Base-by-base conservation (phyloP, 768 basidiomycete genomes). In the Pulveroboletus sp. region DNA sequence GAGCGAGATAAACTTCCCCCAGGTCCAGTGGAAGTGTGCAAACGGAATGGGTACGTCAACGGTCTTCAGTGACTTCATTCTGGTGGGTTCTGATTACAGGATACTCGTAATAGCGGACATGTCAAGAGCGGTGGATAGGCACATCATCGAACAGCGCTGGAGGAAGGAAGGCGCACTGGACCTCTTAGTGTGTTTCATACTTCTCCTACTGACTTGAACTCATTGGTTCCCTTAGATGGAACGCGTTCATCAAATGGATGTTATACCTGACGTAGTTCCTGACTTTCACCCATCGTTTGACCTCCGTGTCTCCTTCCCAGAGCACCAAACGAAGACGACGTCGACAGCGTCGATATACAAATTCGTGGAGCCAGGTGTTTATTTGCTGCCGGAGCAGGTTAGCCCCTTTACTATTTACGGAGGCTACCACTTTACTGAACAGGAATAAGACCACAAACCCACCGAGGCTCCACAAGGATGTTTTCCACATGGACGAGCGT, bases 191-290 rank as follows among this genome's bases (percentile, higher is more conserved):
- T 13, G 51, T 38, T 28, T 27, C 6, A 13, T 27, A 11, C 8
- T 21, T 21, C 3, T 27, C 5, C 11, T 17, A n/a, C 38, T 11
- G 1, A 43, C 26, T 27, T 41, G 13, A 18, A 21, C n/a, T 39
- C 28, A 43, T 21, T 31, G 8, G 8, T 10, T 36, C 17, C 28
- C 28, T 7, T 62, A 93, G 87, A 96, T 96, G 92, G 89, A 96
- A 63, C 86, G 94, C 62, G 62, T 98, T 39, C 77, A 91, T 58
- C 89, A 93, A 70, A 92, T 96, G 91, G 71, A 84, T 43, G 84
- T 98, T 50, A 75, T 96, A 2, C 94, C 95, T 0, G 95, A 99
- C 62, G 71, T 94, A 10, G 65, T 97, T 15, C 81, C 89, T 1
- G 72, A 72, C 33, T 63, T 95, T 8, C 79, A 77, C 44, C 91